phyloP scores from a whole-genome alignment of 176 grass and related monocot genomes.

The Oryza officinalis region DNA sequence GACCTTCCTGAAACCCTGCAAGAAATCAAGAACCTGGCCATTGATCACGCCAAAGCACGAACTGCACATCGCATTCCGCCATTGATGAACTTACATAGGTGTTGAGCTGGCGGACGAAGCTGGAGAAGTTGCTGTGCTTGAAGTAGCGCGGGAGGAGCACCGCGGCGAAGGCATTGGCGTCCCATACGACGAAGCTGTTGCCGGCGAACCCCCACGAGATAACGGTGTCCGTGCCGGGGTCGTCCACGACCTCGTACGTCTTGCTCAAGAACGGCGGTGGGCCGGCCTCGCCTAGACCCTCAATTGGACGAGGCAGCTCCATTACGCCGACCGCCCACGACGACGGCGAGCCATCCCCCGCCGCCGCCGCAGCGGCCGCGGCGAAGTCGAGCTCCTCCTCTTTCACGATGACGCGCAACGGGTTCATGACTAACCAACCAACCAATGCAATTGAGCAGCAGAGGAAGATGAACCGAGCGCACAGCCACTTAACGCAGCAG shows the following conservation, averaged over 20 bases:
- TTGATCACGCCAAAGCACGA: neutral
- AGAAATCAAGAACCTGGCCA: neutral
- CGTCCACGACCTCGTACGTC: constrained; percentile 89
- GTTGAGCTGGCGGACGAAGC: constrained; percentile 86
- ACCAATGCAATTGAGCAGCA: neutral
- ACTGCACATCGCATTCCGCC: neutral
- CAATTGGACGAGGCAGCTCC: constrained; percentile 68
- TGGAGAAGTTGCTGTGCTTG: constrained; percentile 98
- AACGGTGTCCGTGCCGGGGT: constrained; percentile 58
- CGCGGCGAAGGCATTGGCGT: constrained; percentile 67
- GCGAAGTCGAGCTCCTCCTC: constrained; percentile 48
- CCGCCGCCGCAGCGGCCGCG: constrained; percentile 29
- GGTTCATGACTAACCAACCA: constrained; percentile 24
- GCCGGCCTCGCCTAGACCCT: constrained; percentile 68
- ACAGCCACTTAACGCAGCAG: neutral
- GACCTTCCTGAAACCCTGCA: constrained; percentile 91
- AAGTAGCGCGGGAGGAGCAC: constrained; percentile 72
- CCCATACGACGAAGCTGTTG: constrained; percentile 88
- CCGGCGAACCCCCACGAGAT: constrained; percentile 69
- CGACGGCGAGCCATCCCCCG: constrained; percentile 8
- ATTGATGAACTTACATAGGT: constrained; percentile 50
- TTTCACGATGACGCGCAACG: constrained; percentile 44
- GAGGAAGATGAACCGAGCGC: neutral
- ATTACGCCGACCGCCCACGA: constrained; percentile 11
- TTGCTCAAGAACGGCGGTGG: constrained; percentile 86